Evolutionary conservation across 805 yeast species (phyloP).

Genomic region (Lachancea kluyveri): DNA sequence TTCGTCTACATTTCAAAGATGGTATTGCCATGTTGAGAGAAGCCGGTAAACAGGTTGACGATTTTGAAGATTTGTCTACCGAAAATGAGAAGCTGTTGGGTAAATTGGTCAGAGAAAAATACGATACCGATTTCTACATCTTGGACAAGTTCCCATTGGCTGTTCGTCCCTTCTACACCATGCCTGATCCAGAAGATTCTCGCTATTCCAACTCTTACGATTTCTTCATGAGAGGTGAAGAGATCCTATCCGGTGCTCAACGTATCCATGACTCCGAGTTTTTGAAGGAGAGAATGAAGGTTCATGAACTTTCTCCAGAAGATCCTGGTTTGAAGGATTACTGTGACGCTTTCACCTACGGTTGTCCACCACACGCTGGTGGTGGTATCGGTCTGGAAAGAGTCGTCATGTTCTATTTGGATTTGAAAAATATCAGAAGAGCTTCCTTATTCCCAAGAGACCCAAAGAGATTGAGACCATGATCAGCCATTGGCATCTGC

Average conservation of each 20-base stretch:
- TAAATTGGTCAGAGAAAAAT: conserved; percentile 82
- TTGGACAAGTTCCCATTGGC: conserved; percentile 97
- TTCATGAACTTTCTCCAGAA: conserved; percentile 74
- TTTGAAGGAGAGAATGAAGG: conserved; percentile 72
- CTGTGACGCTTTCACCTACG: conserved; percentile 86
- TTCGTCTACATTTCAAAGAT: conserved; percentile 80
- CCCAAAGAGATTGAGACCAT: conserved; percentile 90
- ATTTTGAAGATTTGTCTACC: conserved; percentile 84
- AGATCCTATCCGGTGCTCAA: conserved; percentile 98
- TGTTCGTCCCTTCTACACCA: conserved; percentile 96
- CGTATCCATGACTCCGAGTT: conserved; percentile 93
- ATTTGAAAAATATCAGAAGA: conserved; percentile 93
- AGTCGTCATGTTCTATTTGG: conserved; percentile 97
- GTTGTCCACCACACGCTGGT: conserved; percentile 99
- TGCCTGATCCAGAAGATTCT: conserved; percentile 94
- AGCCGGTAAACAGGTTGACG: conserved; percentile 73
- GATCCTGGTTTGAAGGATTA: conserved; percentile 85
- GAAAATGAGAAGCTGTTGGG: conserved; percentile 95
- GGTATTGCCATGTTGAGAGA: conserved; percentile 83
- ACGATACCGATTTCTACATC: conserved; percentile 95
- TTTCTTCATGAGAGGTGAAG: conserved; percentile 99
- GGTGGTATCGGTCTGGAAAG: conserved; percentile 99
- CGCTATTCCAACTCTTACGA: conserved; percentile 95
- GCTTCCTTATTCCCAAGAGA: conserved; percentile 99
- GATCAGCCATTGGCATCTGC: no score